Evolutionary conservation across 2,329 filamentous ascomycete species (phyloP).

Genomic region (Paecilomyces niveus): DNA sequence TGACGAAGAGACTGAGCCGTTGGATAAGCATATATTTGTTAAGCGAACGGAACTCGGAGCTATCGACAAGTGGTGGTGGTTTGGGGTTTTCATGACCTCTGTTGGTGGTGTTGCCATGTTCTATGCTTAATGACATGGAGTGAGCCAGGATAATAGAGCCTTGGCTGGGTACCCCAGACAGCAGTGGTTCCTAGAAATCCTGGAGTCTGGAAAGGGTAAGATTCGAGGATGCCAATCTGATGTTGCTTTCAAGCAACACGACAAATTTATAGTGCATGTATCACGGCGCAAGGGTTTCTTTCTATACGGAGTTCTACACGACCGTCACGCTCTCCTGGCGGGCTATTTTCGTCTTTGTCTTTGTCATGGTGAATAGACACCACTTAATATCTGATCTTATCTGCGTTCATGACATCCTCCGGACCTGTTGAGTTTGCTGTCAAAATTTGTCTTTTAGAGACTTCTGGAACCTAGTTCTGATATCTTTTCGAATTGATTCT

Average conservation of each 20-base stretch:
- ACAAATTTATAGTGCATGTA: neutral
- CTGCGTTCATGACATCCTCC: neutral
- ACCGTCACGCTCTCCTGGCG: neutral
- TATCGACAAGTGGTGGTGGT: slow-evolving; percentile 42
- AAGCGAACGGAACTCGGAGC: slow-evolving; percentile 27
- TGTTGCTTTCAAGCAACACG: neutral
- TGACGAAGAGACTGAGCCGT: slow-evolving; percentile 9
- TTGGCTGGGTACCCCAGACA: neutral
- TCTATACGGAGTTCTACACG: neutral
- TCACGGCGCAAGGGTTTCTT: slow-evolving; percentile 1
- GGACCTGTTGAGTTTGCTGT: neutral
- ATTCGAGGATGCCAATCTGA: neutral
- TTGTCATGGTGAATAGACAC: neutral
- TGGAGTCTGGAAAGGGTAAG: neutral
- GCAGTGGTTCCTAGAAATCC: neutral
- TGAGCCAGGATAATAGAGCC: neutral
- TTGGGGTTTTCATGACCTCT: slow-evolving; percentile 40
- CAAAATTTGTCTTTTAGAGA: neutral
- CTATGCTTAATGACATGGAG: slow-evolving; percentile 17
- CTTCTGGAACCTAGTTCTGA: neutral
- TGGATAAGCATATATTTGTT: slow-evolving; percentile 20
- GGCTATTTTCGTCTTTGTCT: neutral
- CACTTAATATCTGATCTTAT: neutral
- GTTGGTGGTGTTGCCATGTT: slow-evolving; percentile 34
- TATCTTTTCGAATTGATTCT: neutral